Conservation (phyloP, 2,329 filamentous ascomycete species). For the Cladosporium velox region DNA sequence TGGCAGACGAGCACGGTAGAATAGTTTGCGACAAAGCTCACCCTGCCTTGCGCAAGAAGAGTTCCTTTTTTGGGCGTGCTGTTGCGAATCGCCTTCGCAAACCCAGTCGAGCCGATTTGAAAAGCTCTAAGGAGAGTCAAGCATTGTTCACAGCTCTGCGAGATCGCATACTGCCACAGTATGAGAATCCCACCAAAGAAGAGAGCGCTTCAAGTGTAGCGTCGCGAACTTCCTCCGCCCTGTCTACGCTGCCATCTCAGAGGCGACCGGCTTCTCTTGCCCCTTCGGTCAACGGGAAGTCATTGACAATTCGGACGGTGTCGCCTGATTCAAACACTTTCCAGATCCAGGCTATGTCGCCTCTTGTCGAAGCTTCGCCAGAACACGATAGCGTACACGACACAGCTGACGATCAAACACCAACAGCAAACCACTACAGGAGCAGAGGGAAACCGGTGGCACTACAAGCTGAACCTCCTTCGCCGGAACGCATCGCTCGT, state of each 20-base stretch:
- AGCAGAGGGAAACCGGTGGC: constrained; percentile 1
- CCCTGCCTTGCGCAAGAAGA: constrained; percentile 31
- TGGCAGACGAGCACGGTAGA: constrained; percentile 20
- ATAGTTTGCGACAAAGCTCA: constrained; percentile 25
- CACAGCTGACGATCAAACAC: neutral
- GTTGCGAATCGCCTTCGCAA: constrained; percentile 33
- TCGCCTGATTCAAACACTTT: constrained; percentile 28
- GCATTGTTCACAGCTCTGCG: constrained; percentile 64
- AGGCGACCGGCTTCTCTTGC: constrained; percentile 12
- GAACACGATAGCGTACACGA: neutral
- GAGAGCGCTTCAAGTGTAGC: constrained; percentile 29
- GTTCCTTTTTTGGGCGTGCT: constrained; percentile 36
- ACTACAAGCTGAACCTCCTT: constrained; percentile 36
- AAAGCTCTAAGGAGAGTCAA: constrained; percentile 54
- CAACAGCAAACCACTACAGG: neutral
- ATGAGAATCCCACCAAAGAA: neutral
- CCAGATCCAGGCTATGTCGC: constrained; percentile 28
- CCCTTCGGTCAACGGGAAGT: constrained; percentile 15
- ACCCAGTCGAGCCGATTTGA: constrained; percentile 33
- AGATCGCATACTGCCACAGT: constrained; percentile 47
- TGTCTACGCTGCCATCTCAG: constrained; percentile 30
- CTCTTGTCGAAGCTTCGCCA: constrained; percentile 29
- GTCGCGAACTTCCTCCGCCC: constrained; percentile 39
- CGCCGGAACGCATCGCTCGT: constrained; percentile 42
- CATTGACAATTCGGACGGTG: constrained; percentile 32